Base-by-base conservation (phyloP, 345 rosid genomes). In the Ceriops zippeliana region DNA sequence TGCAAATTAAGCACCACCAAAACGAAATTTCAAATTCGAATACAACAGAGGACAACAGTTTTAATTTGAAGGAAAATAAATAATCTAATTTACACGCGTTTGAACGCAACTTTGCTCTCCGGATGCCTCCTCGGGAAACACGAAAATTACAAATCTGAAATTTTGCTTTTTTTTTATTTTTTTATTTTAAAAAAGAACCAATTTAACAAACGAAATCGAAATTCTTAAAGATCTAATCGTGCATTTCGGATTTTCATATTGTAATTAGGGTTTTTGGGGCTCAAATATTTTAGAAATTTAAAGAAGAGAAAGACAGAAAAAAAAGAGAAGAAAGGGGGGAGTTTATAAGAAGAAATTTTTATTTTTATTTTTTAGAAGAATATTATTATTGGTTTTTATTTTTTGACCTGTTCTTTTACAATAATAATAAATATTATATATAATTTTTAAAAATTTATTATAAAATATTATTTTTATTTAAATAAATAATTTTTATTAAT, bases 51-150 rank as follows among this genome's bases (percentile, higher is more conserved):
- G 59, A 32, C 17, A 15, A 2, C 51, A 24, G 34, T 9, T 58
- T 16, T 7, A 3, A 37, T 42, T 38, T 38, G 47, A 38, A 38
- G 13, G 3, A 38, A 37, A 37, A 37, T 7, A 37, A 38, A 38
- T 38, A 38, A 11, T 11, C 16, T 65, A 63, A 63, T 38, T 42
- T 22, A n/a, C 78, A 24, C 78, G 26, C 26, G 69, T 47, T 58
- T 60, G 70, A 63, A 75, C 60, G 73, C 51, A 15, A 19, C 24
- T 34, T 73, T 65, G 47, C 47, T 11, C 47, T 11, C 16, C n/a
- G 77, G 78, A 69, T 75, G 74, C 62, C 70, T 64, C 70, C 31
- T 61, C 24, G 51, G 60, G 30, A 59, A 57, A 63, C 63, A 31
- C 35, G 28, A 34, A 74, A 73, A 32, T 58, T 58, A 42, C 5